Evolutionary conservation across 2,329 filamentous ascomycete species (phyloP).

Genomic region (Colletotrichum agaves): DNA sequence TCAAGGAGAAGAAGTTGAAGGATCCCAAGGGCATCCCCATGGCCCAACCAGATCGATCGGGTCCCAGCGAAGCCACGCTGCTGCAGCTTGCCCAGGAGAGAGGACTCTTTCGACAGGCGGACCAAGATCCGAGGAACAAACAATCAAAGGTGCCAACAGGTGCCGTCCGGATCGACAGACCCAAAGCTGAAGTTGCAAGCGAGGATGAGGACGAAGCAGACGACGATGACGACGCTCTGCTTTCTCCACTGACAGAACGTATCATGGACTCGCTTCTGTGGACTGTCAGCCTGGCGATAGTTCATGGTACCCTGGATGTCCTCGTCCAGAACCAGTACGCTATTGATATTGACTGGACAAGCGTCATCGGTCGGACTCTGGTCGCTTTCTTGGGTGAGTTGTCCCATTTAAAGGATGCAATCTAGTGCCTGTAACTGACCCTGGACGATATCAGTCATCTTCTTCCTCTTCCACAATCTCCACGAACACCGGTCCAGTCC

Average conservation of each 20-base stretch:
- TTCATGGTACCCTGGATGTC: slow-evolving; percentile 81
- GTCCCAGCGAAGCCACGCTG: slow-evolving; percentile 72
- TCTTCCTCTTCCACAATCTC: slow-evolving; percentile 65
- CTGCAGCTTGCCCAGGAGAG: slow-evolving; percentile 76
- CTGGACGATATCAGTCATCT: slow-evolving; percentile 56
- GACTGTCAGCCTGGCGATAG: slow-evolving; percentile 71
- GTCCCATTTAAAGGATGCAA: not conserved
- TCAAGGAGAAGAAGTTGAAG: slow-evolving; percentile 61
- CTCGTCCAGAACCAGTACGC: slow-evolving; percentile 83
- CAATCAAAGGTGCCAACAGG: slow-evolving; percentile 38
- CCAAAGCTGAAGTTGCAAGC: slow-evolving; percentile 16
- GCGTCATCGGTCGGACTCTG: slow-evolving; percentile 62
- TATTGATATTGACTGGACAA: slow-evolving; percentile 69
- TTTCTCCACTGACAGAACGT: slow-evolving; percentile 60
- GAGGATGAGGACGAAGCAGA: slow-evolving; percentile 35
- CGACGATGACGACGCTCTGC: slow-evolving; percentile 44
- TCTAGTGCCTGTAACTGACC: not conserved
- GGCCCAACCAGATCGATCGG: slow-evolving; percentile 75
- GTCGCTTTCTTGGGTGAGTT: slow-evolving; percentile 64
- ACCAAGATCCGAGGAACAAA: slow-evolving; percentile 49
- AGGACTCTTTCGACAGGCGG: slow-evolving; percentile 64
- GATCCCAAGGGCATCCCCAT: slow-evolving; percentile 67
- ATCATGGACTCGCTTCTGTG: slow-evolving; percentile 67
- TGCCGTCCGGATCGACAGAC: slow-evolving; percentile 25
- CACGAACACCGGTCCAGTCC: slow-evolving; percentile 64